Percentiles rank a stretch among this genome's conserved stretches.
Evolutionary conservation across 495 filamentous ascomycete genomes (phyloP).

Genomic region (Talaromyces borbonicus): DNA sequence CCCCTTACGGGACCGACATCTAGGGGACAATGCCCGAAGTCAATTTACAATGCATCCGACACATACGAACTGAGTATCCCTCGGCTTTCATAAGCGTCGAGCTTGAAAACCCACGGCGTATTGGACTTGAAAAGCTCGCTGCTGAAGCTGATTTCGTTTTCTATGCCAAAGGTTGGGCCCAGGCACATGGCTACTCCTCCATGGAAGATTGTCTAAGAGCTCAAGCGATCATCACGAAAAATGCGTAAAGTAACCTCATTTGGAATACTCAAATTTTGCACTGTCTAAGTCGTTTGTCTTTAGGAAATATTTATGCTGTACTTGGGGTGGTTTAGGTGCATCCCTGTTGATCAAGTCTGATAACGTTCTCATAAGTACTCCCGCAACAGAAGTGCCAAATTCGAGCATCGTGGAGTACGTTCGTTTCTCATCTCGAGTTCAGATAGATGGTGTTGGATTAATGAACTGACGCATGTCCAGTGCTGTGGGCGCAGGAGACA

Average conservation of each 20-base stretch:
- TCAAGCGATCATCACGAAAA: constrained; percentile 30
- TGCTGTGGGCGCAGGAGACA: constrained; percentile 64
- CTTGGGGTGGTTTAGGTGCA: constrained; percentile 58
- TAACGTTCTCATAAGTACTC: constrained; percentile 29
- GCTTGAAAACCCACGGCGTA: constrained; percentile 55
- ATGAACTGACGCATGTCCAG: constrained; percentile 27
- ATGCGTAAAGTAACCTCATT: constrained; percentile 27
- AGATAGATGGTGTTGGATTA: too few species aligned
- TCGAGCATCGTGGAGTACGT: constrained; percentile 55
- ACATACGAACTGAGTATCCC: constrained; percentile 41
- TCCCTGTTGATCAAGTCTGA: constrained; percentile 32
- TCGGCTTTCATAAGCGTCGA: constrained; percentile 53
- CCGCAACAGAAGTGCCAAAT: constrained; percentile 31
- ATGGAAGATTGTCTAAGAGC: constrained; percentile 39
- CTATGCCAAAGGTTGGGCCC: constrained; percentile 61
- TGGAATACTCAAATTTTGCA: too few species aligned
- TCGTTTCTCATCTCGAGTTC: too few species aligned
- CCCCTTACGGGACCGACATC: constrained; percentile 5
- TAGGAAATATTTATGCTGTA: constrained; percentile 33
- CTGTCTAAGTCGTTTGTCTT: not conserved
- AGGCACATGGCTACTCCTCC: constrained; percentile 37
- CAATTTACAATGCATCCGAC: constrained; percentile 49
- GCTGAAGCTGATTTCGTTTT: constrained; percentile 57
- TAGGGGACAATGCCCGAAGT: constrained; percentile 60
- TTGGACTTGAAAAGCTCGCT: constrained; percentile 51